Conservation (phyloP, 352 stramenopile species). For the Globisporangium radiosum region DNA sequence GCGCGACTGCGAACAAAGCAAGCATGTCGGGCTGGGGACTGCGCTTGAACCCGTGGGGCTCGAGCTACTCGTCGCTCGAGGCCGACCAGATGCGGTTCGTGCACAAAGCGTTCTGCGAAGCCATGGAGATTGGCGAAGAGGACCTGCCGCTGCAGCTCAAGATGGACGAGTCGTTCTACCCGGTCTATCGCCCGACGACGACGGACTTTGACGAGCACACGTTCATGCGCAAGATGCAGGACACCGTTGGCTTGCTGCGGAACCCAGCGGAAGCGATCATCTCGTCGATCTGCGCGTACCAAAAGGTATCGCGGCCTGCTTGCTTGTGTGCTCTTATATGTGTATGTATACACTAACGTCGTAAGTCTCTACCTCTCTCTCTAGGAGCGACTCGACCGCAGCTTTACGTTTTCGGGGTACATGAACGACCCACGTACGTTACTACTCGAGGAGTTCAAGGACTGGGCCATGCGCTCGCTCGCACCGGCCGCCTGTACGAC, state of each 20-base stretch:
- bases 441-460: conserved; percentile 82
- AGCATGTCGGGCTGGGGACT: conserved; percentile 78
- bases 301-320: conserved; percentile 23
- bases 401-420: conserved; percentile 73
- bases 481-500: conserved; percentile 68
- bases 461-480: conserved; percentile 79
- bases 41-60: conserved; percentile 73
- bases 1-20: neutral
- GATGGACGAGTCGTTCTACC: conserved; percentile 83
- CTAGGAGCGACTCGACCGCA: conserved; percentile 65
- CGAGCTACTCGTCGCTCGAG: conserved; percentile 81
- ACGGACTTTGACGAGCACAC: conserved; percentile 85
- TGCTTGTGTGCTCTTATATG: neutral
- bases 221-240: conserved; percentile 86
- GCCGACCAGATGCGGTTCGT: conserved; percentile 82
- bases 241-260: conserved; percentile 68
- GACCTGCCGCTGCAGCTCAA: conserved; percentile 78
- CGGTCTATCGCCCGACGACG: conserved; percentile 61
- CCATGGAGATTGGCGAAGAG: conserved; percentile 77
- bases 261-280: conserved; percentile 83
- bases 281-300: conserved; percentile 81
- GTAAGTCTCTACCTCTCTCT: neutral
- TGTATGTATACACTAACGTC: neutral
- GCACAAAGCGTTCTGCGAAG: conserved; percentile 81
- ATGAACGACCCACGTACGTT: conserved; percentile 78